Base-by-base conservation (phyloP, 2,329 filamentous ascomycete genomes). In the Coniochaeta sp. region DNA sequence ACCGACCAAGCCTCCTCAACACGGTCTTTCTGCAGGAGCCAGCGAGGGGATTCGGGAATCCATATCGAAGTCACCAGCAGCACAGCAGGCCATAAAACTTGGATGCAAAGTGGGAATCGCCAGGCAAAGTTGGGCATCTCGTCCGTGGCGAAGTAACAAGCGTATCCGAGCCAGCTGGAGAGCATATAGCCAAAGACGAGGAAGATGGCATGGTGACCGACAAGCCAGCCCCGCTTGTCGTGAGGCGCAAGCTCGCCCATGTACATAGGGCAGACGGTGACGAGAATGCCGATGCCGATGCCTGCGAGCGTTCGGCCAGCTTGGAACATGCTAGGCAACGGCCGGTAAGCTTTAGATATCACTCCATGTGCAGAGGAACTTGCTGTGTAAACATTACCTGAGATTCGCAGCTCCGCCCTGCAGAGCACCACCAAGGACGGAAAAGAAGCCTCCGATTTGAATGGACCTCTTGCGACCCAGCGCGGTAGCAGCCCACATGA, bases 401-500 rank as follows among this genome's bases (percentile, higher is more conserved):
- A 77, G 58, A 33, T 69, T 73, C 18, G 68, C 69, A 3, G 74
- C 69, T 28, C 71, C 72, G 16, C 67, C 66, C 56, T 77, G 74
- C 1, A 77, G 62, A 2, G 69, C 70, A 49, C 74, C 75, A 14
- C 74, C 74, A 12, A 77, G 62, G 0, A 77, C 56, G 1, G 68
- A 67, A 16, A 74, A 63, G 18, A 67, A 65, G 6, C 69, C 67
- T 4, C 73, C 74, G 32, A 76, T 59, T 54, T 77, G 72, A 27
- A 77, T 76, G 35, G 68, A 75, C 9, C 60, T 62, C 54, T 73
- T 70, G 3, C 74, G 64, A 1, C 72, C 75, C 52, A 72, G 67
- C 45, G 61, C 65, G 35, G 68, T 71, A 33, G 65, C 73, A 1
- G 71, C 69, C 73, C 74, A 77, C 73, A 77, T 76, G 18, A 76